Evolutionary conservation across 2,329 filamentous ascomycete genomes (phyloP).

Genomic region (Fusarium protoensiforme): DNA sequence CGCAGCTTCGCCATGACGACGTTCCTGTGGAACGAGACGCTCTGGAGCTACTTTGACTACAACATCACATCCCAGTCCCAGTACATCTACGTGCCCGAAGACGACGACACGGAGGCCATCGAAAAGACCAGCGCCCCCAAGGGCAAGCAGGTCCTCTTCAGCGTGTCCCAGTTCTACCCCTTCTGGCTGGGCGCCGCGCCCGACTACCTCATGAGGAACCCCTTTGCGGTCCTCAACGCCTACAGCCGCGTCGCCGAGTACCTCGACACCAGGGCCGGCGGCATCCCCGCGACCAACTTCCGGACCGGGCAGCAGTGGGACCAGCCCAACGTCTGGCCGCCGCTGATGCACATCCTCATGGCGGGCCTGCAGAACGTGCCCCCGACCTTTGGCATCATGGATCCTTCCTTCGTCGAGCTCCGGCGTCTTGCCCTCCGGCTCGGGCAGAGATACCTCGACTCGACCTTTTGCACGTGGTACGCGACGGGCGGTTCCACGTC

Average conservation of each 20-base stretch:
- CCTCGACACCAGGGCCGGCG: conserved; percentile 64
- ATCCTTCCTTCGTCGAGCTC: conserved; percentile 64
- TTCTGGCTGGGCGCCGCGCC: conserved; percentile 77
- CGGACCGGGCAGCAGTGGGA: conserved; percentile 75
- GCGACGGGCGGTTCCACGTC: conserved; percentile 72
- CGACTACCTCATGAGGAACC: conserved; percentile 65
- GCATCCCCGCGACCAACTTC: conserved; percentile 71
- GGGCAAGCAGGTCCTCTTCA: conserved; percentile 68
- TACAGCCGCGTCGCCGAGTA: conserved; percentile 65
- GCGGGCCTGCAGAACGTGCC: conserved; percentile 70
- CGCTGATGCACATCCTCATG: conserved; percentile 73
- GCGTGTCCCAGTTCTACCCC: conserved; percentile 71
- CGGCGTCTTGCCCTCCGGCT: conserved; percentile 67
- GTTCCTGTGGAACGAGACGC: conserved; percentile 72
- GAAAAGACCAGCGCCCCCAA: conserved; percentile 58
- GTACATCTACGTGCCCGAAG: conserved; percentile 63
- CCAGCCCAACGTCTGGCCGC: conserved; percentile 77
- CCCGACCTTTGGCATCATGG: conserved; percentile 62
- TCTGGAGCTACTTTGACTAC: conserved; percentile 75
- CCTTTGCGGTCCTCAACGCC: conserved; percentile 64
- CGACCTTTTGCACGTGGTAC: conserved; percentile 76
- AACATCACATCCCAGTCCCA: conserved; percentile 70
- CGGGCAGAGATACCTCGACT: conserved; percentile 74
- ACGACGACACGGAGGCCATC: conserved; percentile 51
- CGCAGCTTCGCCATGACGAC: conserved; percentile 72